Evolutionary conservation across 1,284 basidiomycete genomes (phyloP).

Genomic region (Austroboletus niveus): DNA sequence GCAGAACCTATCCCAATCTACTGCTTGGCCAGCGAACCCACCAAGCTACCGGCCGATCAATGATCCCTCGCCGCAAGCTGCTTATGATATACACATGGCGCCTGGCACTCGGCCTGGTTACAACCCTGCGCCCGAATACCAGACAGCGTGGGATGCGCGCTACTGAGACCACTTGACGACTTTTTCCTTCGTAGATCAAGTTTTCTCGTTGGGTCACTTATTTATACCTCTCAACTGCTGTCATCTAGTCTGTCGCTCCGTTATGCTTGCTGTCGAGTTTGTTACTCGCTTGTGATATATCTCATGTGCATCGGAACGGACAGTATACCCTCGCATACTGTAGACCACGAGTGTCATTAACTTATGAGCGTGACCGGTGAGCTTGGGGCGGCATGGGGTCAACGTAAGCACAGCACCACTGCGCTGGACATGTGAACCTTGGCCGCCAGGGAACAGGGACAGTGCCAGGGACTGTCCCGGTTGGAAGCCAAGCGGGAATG

Average conservation of each 20-base stretch:
- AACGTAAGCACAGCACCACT: too few relatives aligned
- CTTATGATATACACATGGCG: constrained; percentile 28
- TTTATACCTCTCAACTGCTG: neutral
- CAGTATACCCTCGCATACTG: too few relatives aligned
- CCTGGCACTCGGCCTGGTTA: constrained; percentile 12
- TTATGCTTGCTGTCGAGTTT: too few relatives aligned
- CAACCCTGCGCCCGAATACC: constrained; percentile 16
- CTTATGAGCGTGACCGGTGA: too few relatives aligned
- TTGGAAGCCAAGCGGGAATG: too few relatives aligned
- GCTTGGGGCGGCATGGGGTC: too few relatives aligned
- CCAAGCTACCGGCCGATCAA: constrained; percentile 21
- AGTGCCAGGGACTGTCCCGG: too few relatives aligned
- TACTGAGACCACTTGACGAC: constrained; percentile 1
- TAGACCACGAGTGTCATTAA: too few relatives aligned
- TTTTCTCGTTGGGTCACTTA: neutral
- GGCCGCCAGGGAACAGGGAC: too few relatives aligned
- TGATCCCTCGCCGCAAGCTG: constrained; percentile 29
- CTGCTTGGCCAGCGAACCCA: constrained; percentile 4
- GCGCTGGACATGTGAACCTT: too few relatives aligned
- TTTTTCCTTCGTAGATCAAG: neutral
- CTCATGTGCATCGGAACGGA: too few relatives aligned
- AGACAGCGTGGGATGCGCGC: constrained; percentile 27
- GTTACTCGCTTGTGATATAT: too few relatives aligned
- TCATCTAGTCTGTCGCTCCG: neutral
- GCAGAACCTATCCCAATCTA: neutral